Evolutionary conservation across 345 rosid species (phyloP), one percentile per base, ranked within the genome.

Genomic region (Camelina laxa): DNA sequence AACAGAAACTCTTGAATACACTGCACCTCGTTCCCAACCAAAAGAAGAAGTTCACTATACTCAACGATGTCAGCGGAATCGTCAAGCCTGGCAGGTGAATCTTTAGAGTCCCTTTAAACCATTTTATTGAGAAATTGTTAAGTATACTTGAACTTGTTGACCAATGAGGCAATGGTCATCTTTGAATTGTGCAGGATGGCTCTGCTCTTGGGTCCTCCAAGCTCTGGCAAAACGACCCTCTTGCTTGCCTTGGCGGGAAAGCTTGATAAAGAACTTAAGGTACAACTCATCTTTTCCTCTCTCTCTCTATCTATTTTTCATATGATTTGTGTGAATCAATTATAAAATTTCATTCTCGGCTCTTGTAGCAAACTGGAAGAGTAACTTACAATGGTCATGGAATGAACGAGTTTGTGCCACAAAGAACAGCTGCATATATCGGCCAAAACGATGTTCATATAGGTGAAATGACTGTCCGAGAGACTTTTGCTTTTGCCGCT

Each of bases 201-300:
- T 50, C 58, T 92, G 84, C 93, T 92, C 35, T 75, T 92, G 81
- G 97, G 97, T 54, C 97, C 97, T 68, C 96, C 96, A 47, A 75
- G 88, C 69, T 88, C 97, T 36, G 97, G 97, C 7, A 92, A 92
- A 81, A 92, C 96, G 5, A 85, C 93, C 0, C 91, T 91, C 2
- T 45, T 91, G 77, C 79, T 89, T 80, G 92, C 96, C 55, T 80
- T 91, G 74, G 92, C 93, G 15, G 93, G 92, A 60, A 89, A 84
- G 82, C 97, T 91, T 69, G 91, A 85, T 77, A 39, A 70, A 1
- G 62, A 60, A 24, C 86, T 90, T 12, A 82, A 86, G 91, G 96
- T 91, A 47, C 48, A 6, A 38, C 48, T 27, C 12, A 38, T 22
- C 13, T 75, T 16, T 67, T 2, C 42, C 44, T 20, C 10, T 49